A percentile compares a stretch with the other conserved stretches of the same genome.
Conservation (phyloP, 2,329 filamentous ascomycete species). For the Fusarium secorum region DNA sequence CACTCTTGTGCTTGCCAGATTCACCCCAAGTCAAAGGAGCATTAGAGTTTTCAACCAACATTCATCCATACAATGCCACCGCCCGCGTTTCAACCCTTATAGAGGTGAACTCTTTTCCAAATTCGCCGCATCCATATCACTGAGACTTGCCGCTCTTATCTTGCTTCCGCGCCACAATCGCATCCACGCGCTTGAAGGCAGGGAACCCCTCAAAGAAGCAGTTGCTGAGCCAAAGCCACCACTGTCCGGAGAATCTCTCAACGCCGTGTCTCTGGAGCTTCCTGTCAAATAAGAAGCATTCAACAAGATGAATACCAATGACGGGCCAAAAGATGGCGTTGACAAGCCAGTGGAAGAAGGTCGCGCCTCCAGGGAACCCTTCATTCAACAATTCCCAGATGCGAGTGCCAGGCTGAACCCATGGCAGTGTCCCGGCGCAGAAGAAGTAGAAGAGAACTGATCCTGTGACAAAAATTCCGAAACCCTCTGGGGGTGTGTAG, state of each 20-base stretch:
- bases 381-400: conserved; percentile 59
- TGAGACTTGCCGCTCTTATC: conserved; percentile 48
- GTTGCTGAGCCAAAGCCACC: conserved; percentile 63
- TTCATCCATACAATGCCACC: neutral
- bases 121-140: neutral
- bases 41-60: too few species aligned
- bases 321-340: conserved; percentile 66
- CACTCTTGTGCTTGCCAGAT: neutral
- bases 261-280: conserved; percentile 59
- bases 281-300: conserved; percentile 64
- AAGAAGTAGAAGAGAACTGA: conserved; percentile 63
- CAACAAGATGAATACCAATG: conserved; percentile 69
- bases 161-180: conserved; percentile 53
- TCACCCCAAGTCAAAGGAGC: neutral
- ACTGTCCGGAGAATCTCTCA: conserved; percentile 53
- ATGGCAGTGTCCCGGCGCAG: conserved; percentile 56
- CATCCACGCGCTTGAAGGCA: conserved; percentile 61
- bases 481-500: conserved; percentile 52
- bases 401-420: conserved; percentile 60
- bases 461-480: conserved; percentile 62
- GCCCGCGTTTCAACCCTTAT: neutral
- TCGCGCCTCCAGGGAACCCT: conserved; percentile 65
- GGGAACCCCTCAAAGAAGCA: conserved; percentile 63
- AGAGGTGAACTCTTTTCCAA: neutral
- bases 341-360: conserved; percentile 66